phyloP scores from a whole-genome alignment of 129 eudicot species.

The Centella asiatica region DNA sequence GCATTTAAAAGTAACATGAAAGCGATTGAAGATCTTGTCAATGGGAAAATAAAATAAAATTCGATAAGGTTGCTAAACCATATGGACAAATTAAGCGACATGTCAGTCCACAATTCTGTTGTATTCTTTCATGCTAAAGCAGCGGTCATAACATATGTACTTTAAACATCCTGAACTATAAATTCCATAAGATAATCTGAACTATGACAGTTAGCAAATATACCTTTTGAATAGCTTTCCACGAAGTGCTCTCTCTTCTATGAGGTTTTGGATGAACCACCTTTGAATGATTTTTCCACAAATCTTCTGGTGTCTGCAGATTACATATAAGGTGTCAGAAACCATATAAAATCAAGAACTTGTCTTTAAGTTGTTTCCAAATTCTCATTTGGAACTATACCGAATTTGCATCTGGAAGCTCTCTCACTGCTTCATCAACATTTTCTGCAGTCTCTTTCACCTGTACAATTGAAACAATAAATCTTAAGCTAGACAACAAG shows the following conservation, averaged over 20 bases:
- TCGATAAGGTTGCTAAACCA: too few species aligned
- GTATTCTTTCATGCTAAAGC: neutral
- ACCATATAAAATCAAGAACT: neutral
- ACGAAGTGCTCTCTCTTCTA: conserved; percentile 59
- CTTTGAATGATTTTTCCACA: conserved; percentile 91
- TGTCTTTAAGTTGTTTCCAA: neutral
- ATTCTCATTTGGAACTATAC: conserved; percentile 25
- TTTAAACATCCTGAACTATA: neutral
- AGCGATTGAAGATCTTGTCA: too few species aligned
- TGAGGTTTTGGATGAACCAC: conserved; percentile 86
- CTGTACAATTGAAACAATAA: conserved; percentile 24
- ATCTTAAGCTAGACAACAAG: neutral
- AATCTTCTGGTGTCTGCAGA: conserved; percentile 83
- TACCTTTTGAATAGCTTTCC: conserved; percentile 93
- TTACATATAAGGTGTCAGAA: neutral
- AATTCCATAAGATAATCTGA: too few species aligned
- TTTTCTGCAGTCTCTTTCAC: conserved; percentile 94
- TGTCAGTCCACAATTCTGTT: too few species aligned
- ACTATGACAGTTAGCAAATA: neutral
- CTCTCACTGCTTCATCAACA: conserved; percentile 88
- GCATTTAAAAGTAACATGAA: too few species aligned
- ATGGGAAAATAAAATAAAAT: too few species aligned
- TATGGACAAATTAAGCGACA: too few species aligned
- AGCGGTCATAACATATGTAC: neutral
- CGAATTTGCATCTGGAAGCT: conserved; percentile 96